A percentile compares a stretch with the other conserved stretches of the same genome.
phyloP scores from a whole-genome alignment of 805 yeast genomes.

The Candida corydali region DNA sequence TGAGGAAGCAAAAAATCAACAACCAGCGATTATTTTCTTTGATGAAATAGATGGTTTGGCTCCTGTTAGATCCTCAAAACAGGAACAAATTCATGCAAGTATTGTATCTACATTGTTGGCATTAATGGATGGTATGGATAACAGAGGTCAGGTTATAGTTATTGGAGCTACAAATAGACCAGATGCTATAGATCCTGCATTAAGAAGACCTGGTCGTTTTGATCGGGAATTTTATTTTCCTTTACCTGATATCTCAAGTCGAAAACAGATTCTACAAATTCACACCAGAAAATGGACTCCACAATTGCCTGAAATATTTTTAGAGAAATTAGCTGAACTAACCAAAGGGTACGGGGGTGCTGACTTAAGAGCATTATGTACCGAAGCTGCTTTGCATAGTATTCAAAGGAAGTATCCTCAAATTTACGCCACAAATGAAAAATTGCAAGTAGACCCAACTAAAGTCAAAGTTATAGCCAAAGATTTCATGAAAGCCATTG shows the following conservation, averaged over 20 bases:
- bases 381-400: constrained; percentile 90
- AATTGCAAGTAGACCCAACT: constrained; percentile 67
- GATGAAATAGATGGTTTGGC: constrained; percentile 99
- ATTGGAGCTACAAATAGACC: constrained; percentile 98
- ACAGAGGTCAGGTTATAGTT: constrained; percentile 95
- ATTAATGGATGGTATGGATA: constrained; percentile 98
- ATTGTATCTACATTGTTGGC: constrained; percentile 94
- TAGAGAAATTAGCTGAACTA: constrained; percentile 64
- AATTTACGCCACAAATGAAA: constrained; percentile 73
- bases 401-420: constrained; percentile 93
- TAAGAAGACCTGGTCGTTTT: constrained; percentile 94
- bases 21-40: constrained; percentile 92
- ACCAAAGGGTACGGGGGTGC: constrained; percentile 99
- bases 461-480: constrained; percentile 69
- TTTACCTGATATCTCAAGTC: constrained; percentile 75
- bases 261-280: constrained; percentile 74
- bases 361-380: constrained; percentile 87
- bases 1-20: constrained; percentile 94
- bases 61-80: constrained; percentile 95
- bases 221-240: constrained; percentile 97
- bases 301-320: constrained; percentile 53
- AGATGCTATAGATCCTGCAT: constrained; percentile 96
- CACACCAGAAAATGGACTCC: constrained; percentile 91
- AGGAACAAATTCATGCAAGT: constrained; percentile 97
- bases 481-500: constrained; percentile 83